phyloP scores from a whole-genome alignment of 345 rosid genomes.

The Dimocarpus longan region DNA sequence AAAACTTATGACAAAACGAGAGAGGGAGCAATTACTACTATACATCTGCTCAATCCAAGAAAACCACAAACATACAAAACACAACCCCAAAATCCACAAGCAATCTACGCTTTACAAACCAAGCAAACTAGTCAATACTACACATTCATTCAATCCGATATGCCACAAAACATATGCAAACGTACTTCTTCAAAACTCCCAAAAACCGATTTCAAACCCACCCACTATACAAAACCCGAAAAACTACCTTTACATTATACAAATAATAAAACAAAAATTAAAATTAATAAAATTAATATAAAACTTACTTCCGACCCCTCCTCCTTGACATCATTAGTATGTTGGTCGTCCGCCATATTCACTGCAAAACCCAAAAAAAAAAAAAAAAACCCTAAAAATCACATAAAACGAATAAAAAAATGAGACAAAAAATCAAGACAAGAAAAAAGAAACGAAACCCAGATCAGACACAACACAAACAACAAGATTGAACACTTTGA shows the following conservation, averaged over 20 bases:
- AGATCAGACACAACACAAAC: no score
- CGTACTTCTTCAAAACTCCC: neutral
- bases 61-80: no score
- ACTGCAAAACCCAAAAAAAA: conserved; percentile 6
- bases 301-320: conserved; percentile 55
- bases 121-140: no score
- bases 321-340: conserved; percentile 43
- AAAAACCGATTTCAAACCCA: neutral
- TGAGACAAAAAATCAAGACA: neutral
- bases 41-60: neutral
- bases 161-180: no score
- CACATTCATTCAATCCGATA: no score
- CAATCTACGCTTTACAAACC: no score
- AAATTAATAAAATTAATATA: neutral
- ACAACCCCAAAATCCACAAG: no score
- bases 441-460: no score
- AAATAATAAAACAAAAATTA: neutral
- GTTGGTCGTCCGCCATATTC: conserved; percentile 55
- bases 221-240: no score
- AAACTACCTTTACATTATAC: no score
- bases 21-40: neutral
- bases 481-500: no score
- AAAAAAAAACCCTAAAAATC: neutral
- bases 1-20: neutral
- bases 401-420: neutral